These are phyloP conservation scores for Lasiodiplodia citricola DNA, from an alignment of 2,329 filamentous ascomycete genomes.

Conservation along the genomic window DNA sequence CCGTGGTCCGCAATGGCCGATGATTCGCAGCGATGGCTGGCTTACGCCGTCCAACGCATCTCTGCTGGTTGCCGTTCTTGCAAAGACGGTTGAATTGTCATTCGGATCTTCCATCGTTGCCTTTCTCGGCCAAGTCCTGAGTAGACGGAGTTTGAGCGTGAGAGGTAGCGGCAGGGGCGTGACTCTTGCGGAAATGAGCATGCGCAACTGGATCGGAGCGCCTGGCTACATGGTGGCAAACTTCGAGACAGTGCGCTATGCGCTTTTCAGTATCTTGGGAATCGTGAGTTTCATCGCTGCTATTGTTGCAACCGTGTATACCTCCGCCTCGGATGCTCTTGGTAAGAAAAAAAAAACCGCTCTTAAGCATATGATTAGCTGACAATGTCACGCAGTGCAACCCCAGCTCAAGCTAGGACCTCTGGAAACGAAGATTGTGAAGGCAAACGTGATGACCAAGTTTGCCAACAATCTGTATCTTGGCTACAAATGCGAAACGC, in stretches of 20 bases:
- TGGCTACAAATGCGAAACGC: constrained; percentile 62
- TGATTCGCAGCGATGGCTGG: constrained; percentile 58
- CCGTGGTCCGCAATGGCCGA: constrained; percentile 66
- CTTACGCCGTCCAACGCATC: constrained; percentile 69
- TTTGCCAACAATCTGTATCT: constrained; percentile 70
- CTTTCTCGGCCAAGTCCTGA: constrained; percentile 75
- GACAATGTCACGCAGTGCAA: constrained; percentile 54
- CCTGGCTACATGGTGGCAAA: constrained; percentile 76
- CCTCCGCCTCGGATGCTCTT: constrained; percentile 75
- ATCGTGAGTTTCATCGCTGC: constrained; percentile 68
- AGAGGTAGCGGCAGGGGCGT: constrained; percentile 64
- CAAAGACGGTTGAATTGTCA: constrained; percentile 77
- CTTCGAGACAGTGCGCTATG: constrained; percentile 68
- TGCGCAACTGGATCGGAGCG: constrained; percentile 70
- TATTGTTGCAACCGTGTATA: constrained; percentile 72
- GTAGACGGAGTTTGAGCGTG: constrained; percentile 66
- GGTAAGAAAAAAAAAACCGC: constrained; percentile 37
- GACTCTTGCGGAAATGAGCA: constrained; percentile 76
- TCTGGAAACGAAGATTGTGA: constrained; percentile 57
- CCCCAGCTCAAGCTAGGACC: constrained; percentile 69
- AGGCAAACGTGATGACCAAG: constrained; percentile 62
- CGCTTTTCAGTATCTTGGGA: constrained; percentile 68
- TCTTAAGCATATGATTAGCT: neutral
- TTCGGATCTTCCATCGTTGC: constrained; percentile 80
- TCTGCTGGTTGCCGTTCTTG: constrained; percentile 69